Conservation (phyloP, 305 asterid species). For the Rubia balearica region DNA sequence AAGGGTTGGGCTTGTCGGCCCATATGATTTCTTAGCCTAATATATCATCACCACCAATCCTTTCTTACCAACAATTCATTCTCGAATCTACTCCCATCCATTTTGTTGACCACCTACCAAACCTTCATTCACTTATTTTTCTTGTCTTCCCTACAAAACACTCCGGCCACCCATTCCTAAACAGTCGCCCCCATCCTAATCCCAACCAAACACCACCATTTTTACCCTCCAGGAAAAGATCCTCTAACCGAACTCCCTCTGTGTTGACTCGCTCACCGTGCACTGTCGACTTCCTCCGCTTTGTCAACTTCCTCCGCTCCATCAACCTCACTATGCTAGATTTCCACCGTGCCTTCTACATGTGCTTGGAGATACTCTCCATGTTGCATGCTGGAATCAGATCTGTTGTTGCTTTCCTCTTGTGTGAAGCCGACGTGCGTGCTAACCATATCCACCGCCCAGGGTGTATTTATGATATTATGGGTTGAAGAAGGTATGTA, state of each 20-base stretch:
- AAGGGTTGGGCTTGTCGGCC: too few species aligned
- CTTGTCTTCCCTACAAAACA: constrained; percentile 27
- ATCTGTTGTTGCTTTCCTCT: constrained; percentile 68
- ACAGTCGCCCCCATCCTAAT: constrained; percentile 8
- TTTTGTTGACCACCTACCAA: too few species aligned
- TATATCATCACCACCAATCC: too few species aligned
- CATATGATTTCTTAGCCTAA: too few species aligned
- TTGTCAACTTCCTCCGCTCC: too few species aligned
- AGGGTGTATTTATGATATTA: too few species aligned
- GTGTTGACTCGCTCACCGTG: constrained; percentile 59
- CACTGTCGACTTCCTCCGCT: constrained; percentile 47
- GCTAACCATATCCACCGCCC: constrained; percentile 41
- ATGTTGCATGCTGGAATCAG: constrained; percentile 31
- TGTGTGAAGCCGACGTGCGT: constrained; percentile 63
- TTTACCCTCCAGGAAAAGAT: constrained; percentile 41
- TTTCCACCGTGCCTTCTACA: constrained; percentile 58
- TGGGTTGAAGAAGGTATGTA: too few species aligned
- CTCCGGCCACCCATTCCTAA: constrained; percentile 11
- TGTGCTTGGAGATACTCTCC: constrained; percentile 74
- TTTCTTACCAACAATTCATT: too few species aligned
- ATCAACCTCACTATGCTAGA: constrained; percentile 43
- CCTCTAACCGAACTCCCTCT: constrained; percentile 69
- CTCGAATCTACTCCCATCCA: too few species aligned
- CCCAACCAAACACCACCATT: neutral
- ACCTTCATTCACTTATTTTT: too few species aligned